Conservation (phyloP, 2,329 filamentous ascomycete species). For the Botrytis hyacinthi region DNA sequence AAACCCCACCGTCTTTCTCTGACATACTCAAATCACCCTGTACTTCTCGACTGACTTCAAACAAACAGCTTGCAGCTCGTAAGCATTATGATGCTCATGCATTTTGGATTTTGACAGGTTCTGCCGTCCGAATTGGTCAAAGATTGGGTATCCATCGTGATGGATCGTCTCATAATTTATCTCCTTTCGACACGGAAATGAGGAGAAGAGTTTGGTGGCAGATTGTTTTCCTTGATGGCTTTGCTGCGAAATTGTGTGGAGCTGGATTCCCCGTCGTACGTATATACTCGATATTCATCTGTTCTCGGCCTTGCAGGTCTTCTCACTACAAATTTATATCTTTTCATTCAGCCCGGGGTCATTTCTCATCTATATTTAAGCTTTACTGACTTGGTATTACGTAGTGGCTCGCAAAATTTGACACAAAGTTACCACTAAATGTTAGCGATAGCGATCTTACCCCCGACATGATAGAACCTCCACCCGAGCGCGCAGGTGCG, state of each 20-base stretch:
- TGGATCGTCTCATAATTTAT: constrained; percentile 37
- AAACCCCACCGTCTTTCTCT: constrained; percentile 14
- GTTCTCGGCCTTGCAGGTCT: not conserved
- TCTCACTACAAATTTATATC: not conserved
- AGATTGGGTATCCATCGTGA: constrained; percentile 51
- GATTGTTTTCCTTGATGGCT: constrained; percentile 59
- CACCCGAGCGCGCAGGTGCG: constrained; percentile 43
- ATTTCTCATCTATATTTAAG: not conserved
- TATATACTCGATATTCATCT: not conserved
- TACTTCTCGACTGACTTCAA: not conserved
- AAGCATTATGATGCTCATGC: constrained; percentile 43
- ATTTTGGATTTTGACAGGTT: constrained; percentile 50
- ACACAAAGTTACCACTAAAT: constrained; percentile 52
- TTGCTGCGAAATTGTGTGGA: constrained; percentile 55
- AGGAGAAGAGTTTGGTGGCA: constrained; percentile 62
- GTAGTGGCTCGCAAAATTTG: constrained; percentile 42
- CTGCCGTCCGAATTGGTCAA: constrained; percentile 49
- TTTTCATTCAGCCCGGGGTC: not conserved
- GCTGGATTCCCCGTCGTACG: constrained; percentile 41
- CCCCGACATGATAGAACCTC: constrained; percentile 44
- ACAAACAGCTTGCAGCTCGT: constrained; percentile 38
- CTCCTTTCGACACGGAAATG: constrained; percentile 58
- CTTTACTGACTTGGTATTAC: not conserved
- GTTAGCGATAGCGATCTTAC: constrained; percentile 54
- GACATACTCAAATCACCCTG: constrained; percentile 16